Evolutionary conservation across 305 asterid species (phyloP).

Genomic region (Rubia peregrina): DNA sequence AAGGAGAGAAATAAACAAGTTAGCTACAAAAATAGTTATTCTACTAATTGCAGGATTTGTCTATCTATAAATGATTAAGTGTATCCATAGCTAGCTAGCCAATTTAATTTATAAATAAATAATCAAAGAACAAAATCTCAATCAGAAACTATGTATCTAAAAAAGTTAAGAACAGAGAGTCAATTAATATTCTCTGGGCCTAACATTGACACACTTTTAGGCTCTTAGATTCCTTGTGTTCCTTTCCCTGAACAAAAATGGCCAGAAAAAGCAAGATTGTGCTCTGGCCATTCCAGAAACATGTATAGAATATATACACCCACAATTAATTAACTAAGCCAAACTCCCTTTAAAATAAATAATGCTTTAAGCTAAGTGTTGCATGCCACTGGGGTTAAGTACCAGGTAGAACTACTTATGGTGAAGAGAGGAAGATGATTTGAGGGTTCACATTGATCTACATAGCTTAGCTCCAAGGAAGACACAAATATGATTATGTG

Average conservation of each 20-base stretch:
- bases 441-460: background rate
- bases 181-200: constrained; percentile 16
- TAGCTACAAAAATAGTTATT: too few relatives aligned
- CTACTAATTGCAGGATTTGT: background rate
- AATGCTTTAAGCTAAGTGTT: background rate
- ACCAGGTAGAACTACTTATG: too few relatives aligned
- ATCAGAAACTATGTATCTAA: background rate
- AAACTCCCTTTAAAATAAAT: background rate
- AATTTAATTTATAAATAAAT: background rate
- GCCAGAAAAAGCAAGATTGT: background rate
- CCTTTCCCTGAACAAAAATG: background rate
- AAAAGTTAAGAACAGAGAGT: background rate
- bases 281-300: background rate
- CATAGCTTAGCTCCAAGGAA: background rate
- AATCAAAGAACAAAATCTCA: background rate
- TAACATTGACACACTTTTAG: constrained; percentile 9
- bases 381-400: background rate
- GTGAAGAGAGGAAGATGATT: background rate
- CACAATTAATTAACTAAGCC: background rate
- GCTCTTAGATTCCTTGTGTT: constrained; percentile 4
- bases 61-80: background rate
- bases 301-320: background rate
- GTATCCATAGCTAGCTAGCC: background rate
- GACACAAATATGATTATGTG: too few relatives aligned
- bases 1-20: too few relatives aligned